Evolutionary conservation across 345 rosid species (phyloP), one percentile per base, ranked within the genome.

Genomic region (Pseudoturritis turrita): DNA sequence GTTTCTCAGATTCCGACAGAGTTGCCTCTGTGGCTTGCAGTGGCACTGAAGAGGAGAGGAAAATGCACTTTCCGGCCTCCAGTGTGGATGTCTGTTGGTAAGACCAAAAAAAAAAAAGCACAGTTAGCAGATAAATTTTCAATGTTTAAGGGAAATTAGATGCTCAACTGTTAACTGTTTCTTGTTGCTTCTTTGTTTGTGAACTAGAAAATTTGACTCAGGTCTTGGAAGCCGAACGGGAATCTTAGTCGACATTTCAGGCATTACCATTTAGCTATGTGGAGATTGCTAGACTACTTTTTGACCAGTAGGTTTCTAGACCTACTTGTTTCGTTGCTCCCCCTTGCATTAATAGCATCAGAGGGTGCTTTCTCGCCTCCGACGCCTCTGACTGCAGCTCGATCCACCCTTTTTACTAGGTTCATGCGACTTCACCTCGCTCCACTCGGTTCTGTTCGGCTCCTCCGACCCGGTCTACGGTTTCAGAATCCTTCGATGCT

Each of bases 1-100:
- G 56, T 83, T 39, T 92, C 97, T 5, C 96, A 85, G 83, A 78
- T 91, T 62, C 80, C 90, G 0, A 66, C 83, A 28, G 77, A 86
- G 69, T 96, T 89, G 47, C 98, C 97, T 6, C 58, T 91, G 13
- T 95, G 99, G 98, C 92, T 95, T 13, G 99, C 98, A 0, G 86
- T 87, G 64, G 98, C 97, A 44, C 62, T 95, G 75, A 95, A 89
- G 84, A 85, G 84, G 80, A 79, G 99, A 77, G 98, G 99, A 15
- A 95, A 91, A 78, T 95, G 98, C 73, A 76, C 86, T 2, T 79
- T 89, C 74, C 81, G 89, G 50, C 86, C 89, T 58, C 98, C 89
- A 0, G 84, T 56, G 18, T 95, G 96, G 94, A 81, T 91, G 93
- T 84, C 96, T 61, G 77, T 89, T 55, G 99, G 98, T 95, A 70